Conservation (phyloP, 441 rosid genomes). For the Gossypium aridum region DNA sequence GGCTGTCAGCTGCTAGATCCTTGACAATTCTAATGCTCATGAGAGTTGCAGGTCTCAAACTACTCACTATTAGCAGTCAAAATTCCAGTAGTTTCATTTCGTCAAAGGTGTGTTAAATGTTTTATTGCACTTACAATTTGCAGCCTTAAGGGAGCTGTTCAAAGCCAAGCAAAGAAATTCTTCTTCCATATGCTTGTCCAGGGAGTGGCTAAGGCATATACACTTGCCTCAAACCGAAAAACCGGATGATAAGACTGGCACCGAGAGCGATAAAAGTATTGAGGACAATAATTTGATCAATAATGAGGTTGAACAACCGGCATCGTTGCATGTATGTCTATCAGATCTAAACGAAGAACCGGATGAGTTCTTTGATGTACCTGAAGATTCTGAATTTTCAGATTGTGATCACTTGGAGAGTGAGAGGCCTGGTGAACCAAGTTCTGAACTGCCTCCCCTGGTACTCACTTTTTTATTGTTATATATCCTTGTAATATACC, state of each 20-base stretch:
- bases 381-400: slow-evolving; percentile 40
- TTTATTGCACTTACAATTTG: slow-evolving; percentile 9
- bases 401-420: slow-evolving; percentile 35
- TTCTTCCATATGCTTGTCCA: slow-evolving; percentile 31
- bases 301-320: slow-evolving; percentile 42
- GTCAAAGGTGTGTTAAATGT: background rate
- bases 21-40: slow-evolving; percentile 78
- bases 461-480: slow-evolving; percentile 28
- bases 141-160: slow-evolving; percentile 78
- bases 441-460: slow-evolving; percentile 30
- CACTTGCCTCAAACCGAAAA: slow-evolving; percentile 22
- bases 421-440: slow-evolving; percentile 37
- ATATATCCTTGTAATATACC: background rate
- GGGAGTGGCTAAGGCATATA: slow-evolving; percentile 28
- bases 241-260: slow-evolving; percentile 23
- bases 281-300: slow-evolving; percentile 15
- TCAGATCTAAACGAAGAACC: slow-evolving; percentile 49
- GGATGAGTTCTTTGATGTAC: slow-evolving; percentile 94
- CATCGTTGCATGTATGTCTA: slow-evolving; percentile 38
- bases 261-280: slow-evolving; percentile 13
- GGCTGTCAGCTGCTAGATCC: slow-evolving; percentile 56
- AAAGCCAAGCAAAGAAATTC: slow-evolving; percentile 49
- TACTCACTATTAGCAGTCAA: background rate
- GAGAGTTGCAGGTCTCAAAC: slow-evolving; percentile 58
- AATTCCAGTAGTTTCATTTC: background rate